Evolutionary conservation across 2,329 filamentous ascomycete genomes (phyloP), one percentile per base, ranked within the genome.

Genomic region (Cercospora sp.): DNA sequence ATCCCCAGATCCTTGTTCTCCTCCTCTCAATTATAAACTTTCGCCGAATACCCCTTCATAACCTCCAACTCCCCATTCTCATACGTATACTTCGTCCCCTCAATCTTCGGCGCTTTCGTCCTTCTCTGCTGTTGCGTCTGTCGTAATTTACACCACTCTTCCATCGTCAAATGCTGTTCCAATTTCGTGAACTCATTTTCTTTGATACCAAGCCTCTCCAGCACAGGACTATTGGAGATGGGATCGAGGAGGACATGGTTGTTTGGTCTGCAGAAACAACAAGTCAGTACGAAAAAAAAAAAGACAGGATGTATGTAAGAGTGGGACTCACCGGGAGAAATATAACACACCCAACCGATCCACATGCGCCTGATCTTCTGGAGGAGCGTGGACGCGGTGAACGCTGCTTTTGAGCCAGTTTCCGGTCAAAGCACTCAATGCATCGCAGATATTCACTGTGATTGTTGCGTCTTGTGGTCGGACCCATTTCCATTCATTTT

Each of bases 271-370:
- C 16, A 20, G 20, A 20, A 20, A 20, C 20, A 20, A 20, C 20
- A 20, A 20, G 20, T 20, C 20, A 20, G 20, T 20, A 20, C 20
- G 20, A 20, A 20, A 20, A 20, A 33, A 33, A 12, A 12, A 9
- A 33, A 33, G 1, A 5, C 4, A 33, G 31, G 31, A 9, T 33
- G 31, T 10, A 33, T 10, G 31, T 3, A 28, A 20, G 48, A 28
- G 20, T 20, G 16, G 20, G 10, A 76, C 65, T 79, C 73, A 82
- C 74, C 84, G 81, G 1, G 84, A 82, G 74, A 86, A 86, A 69
- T 86, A 86, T 42, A 86, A 71, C 4, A 86, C 73, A 0, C 84
- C 84, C 0, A 85, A 77, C 0, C 84, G 80, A 62, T 84, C 82
- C 2, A 84, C 79, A 63, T 84, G 75, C 0, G 80, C 79, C 73